These are phyloP conservation scores for Hypoxylon fragiforme DNA, from an alignment of 495 filamentous ascomycete species.

Conservation along the genomic window DNA sequence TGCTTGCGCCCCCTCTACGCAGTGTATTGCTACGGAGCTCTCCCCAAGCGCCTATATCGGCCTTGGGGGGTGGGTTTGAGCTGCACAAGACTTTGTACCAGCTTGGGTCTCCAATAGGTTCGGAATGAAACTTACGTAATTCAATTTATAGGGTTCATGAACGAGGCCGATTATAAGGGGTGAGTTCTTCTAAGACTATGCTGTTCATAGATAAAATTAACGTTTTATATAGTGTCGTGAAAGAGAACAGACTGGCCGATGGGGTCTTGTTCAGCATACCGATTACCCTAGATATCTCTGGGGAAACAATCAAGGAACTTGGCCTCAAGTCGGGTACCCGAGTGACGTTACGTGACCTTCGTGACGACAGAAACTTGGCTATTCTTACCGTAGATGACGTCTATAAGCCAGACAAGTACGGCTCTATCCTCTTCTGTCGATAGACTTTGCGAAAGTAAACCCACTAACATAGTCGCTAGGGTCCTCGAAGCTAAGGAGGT, in stretches of 20 bases:
- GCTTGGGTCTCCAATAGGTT: too few species aligned
- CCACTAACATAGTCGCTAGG: constrained; percentile 57
- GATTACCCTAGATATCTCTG: constrained; percentile 85
- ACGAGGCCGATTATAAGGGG: constrained; percentile 92
- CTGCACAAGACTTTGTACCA: too few species aligned
- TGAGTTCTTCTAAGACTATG: constrained; percentile 42
- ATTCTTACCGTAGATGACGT: constrained; percentile 96
- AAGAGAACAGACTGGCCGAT: constrained; percentile 79
- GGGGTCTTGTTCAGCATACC: constrained; percentile 96
- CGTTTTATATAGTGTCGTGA: constrained; percentile 69
- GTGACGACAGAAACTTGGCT: constrained; percentile 92
- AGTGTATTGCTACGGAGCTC: constrained; percentile 17
- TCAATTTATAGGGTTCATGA: constrained; percentile 80
- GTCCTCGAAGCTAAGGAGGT: constrained; percentile 86
- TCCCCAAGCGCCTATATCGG: too few species aligned
- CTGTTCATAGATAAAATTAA: constrained; percentile 8
- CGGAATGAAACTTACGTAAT: constrained; percentile 22
- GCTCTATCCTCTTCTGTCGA: constrained; percentile 38
- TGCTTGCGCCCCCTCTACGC: constrained; percentile 2
- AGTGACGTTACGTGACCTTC: constrained; percentile 88
- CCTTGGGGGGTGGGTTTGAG: too few species aligned
- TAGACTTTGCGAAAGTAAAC: constrained; percentile 13
- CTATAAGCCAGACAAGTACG: constrained; percentile 93
- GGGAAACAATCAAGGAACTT: constrained; percentile 69
- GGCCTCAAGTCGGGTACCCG: constrained; percentile 77